Conservation (phyloP, 2,329 filamentous ascomycete species). For the Fusarium gaditjirri region DNA sequence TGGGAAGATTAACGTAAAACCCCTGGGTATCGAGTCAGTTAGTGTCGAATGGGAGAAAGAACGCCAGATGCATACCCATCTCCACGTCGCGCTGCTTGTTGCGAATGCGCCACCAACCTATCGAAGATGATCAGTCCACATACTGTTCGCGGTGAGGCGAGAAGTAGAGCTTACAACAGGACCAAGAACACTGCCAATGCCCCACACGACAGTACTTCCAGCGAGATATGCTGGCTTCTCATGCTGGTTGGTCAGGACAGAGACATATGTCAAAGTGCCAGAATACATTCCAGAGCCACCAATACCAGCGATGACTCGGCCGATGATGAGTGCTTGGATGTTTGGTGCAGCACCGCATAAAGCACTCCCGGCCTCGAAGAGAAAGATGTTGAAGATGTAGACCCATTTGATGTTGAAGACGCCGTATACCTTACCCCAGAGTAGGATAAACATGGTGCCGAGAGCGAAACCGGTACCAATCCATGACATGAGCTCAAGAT, state of each 20-base stretch:
- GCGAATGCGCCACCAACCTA: not conserved
- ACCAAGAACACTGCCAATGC: not conserved
- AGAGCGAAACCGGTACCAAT: not conserved
- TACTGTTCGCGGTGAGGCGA: too few species aligned
- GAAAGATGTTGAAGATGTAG: not conserved
- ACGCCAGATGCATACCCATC: not conserved
- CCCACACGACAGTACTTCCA: not conserved
- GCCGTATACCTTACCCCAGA: not conserved
- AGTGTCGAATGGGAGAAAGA: rapidly evolving
- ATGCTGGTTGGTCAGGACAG: not conserved
- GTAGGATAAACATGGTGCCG: not conserved
- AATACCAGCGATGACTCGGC: not conserved
- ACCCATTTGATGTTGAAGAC: not conserved
- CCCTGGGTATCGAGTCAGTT: not conserved
- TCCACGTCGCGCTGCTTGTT: not conserved
- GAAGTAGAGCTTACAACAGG: not conserved
- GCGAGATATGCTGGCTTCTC: not conserved
- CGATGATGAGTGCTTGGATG: not conserved
- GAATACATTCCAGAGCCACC: constrained; percentile 2
- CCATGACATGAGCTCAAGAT: not conserved
- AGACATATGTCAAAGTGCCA: not conserved
- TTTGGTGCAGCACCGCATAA: not conserved
- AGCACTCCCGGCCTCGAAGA: not conserved
- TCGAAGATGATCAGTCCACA: rapidly evolving
- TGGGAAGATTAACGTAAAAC: not conserved